phyloP scores from a whole-genome alignment of 768 basidiomycete species.

The Vararia minispora region DNA sequence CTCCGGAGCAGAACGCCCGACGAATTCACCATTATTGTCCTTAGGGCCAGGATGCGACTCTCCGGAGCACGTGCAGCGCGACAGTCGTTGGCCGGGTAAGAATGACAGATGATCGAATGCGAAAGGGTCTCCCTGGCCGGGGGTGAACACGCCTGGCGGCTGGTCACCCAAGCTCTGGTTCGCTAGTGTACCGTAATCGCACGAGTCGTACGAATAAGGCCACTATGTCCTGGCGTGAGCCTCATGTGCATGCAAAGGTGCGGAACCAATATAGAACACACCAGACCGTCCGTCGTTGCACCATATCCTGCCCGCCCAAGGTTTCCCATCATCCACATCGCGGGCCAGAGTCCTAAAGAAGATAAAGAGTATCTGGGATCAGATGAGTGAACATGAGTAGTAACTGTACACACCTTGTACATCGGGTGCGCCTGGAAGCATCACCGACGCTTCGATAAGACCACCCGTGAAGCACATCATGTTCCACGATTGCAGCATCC shows the following conservation, averaged over 20 bases:
- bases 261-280: slow-evolving; percentile 12
- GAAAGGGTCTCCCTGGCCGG: slow-evolving; percentile 38
- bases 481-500: slow-evolving; percentile 51
- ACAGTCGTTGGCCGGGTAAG: slow-evolving; percentile 76
- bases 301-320: slow-evolving; percentile 62
- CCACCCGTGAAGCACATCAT: slow-evolving; percentile 89
- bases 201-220: slow-evolving; percentile 62
- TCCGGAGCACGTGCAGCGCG: slow-evolving; percentile 75
- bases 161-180: slow-evolving; percentile 68
- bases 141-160: slow-evolving; percentile 47
- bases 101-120: slow-evolving; percentile 47
- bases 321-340: slow-evolving; percentile 51
- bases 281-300: slow-evolving; percentile 45
- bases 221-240: slow-evolving; percentile 26
- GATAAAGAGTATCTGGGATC: slow-evolving; percentile 18
- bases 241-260: neutral
- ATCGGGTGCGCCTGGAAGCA: slow-evolving; percentile 55
- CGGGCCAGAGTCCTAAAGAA: slow-evolving; percentile 40
- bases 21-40: slow-evolving; percentile 61
- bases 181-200: slow-evolving; percentile 74
- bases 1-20: slow-evolving; percentile 78
- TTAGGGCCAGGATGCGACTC: slow-evolving; percentile 81
- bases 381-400: too few species aligned
- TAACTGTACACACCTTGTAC: slow-evolving; percentile 42
- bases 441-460: slow-evolving; percentile 52